Percentiles rank a stretch among this genome's conserved stretches.
Evolutionary conservation across 805 yeast genomes (phyloP).

Genomic region (Ogataea corticis): DNA sequence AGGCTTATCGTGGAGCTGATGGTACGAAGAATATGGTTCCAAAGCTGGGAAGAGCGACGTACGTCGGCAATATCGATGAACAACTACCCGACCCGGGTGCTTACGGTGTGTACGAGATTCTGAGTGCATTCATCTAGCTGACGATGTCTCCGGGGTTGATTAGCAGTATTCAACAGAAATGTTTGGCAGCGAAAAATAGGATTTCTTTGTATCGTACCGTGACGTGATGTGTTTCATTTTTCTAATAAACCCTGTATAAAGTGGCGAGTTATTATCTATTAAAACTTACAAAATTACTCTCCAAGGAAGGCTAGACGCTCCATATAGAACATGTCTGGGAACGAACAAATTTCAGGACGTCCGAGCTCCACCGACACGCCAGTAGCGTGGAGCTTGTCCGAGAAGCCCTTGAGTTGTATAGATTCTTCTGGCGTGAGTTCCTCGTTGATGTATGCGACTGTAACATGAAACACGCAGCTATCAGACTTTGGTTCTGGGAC

Average conservation of each 20-base stretch:
- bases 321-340: conserved; percentile 23
- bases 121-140: conserved; percentile 9
- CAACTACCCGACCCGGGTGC: conserved; percentile 42
- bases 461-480: conserved; percentile 18
- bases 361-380: conserved; percentile 14
- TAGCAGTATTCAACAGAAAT: no score
- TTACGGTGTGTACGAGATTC: conserved; percentile 38
- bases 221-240: no score
- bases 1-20: conserved; percentile 36
- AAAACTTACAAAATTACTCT: not conserved
- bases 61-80: conserved; percentile 36
- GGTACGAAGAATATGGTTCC: conserved; percentile 38
- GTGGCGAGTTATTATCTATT: no score
- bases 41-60: conserved; percentile 39
- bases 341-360: conserved; percentile 19
- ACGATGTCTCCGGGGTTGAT: no score
- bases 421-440: conserved; percentile 19
- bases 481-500: conserved; percentile 8
- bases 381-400: conserved; percentile 12
- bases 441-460: conserved; percentile 19
- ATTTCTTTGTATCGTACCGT: no score
- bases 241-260: no score
- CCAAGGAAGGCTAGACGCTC: conserved; percentile 14
- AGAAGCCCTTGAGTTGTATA: conserved; percentile 9
- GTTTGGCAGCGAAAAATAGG: no score